Percentiles rank a stretch among this genome's conserved stretches.
Evolutionary conservation across 192 early-diverging fungal species (phyloP).

Genomic region (Diversispora epigaea): DNA sequence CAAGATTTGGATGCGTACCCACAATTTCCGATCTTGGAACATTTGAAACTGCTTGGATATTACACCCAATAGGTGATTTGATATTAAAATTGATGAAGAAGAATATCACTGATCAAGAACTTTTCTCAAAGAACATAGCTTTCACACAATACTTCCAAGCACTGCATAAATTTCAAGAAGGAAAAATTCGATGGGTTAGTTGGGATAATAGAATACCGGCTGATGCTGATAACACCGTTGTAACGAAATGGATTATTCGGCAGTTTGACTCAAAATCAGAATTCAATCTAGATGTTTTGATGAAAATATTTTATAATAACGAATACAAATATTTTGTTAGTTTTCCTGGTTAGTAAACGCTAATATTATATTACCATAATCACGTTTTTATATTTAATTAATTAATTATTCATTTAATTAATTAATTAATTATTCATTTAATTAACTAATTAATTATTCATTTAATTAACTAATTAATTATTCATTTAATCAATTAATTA

Average conservation of each 20-base stretch:
- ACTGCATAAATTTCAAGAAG: neutral
- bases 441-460: too few relatives aligned
- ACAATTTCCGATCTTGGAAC: conserved; percentile 11
- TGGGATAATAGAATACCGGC: conserved; percentile 22
- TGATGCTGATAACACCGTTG: conserved; percentile 10
- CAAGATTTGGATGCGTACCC: neutral
- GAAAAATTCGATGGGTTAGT: conserved; percentile 12
- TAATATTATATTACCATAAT: neutral
- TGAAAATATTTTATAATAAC: conserved; percentile 16
- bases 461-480: too few relatives aligned
- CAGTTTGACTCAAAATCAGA: neutral
- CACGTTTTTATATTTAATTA: neutral
- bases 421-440: neutral
- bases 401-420: neutral
- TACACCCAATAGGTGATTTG: conserved; percentile 2
- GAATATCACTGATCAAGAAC: neutral
- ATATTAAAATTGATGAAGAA: neutral
- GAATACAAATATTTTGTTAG: conserved; percentile 6
- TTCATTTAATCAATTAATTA: too few relatives aligned
- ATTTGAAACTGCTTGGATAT: conserved; percentile 21
- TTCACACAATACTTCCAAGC: conserved; percentile 3
- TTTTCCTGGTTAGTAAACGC: conserved; percentile 5
- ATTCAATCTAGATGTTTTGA: neutral
- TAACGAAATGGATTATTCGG: neutral
- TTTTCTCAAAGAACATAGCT: neutral